Evolutionary conservation across 257 asterid genomes (phyloP).

Genomic region (Coffea canephora): DNA sequence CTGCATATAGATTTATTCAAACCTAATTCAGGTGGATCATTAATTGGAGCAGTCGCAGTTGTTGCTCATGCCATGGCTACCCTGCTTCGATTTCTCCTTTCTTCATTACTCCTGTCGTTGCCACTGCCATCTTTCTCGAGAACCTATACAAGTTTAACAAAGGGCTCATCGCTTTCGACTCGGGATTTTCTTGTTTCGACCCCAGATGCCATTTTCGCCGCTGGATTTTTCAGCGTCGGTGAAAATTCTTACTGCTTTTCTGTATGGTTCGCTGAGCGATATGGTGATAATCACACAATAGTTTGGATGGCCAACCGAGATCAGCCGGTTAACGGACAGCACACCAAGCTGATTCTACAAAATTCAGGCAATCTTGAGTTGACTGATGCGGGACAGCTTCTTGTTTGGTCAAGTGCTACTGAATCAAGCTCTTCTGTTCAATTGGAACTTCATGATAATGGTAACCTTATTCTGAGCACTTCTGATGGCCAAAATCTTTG

Average conservation of each 20-base stretch:
- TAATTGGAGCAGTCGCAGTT: neutral
- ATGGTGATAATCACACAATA: slow-evolving; percentile 16
- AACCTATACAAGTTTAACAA: slow-evolving; percentile 2
- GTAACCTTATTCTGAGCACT: slow-evolving; percentile 32
- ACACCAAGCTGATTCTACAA: slow-evolving; percentile 15
- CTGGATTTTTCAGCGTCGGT: slow-evolving; percentile 34
- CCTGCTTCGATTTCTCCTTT: slow-evolving; percentile 6
- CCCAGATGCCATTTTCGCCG: slow-evolving; percentile 20
- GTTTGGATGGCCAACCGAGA: slow-evolving; percentile 48
- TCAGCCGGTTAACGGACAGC: slow-evolving; percentile 26
- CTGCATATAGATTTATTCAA: neutral
- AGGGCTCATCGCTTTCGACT: slow-evolving; percentile 17
- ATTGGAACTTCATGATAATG: slow-evolving; percentile 25
- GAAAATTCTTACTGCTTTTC: slow-evolving; percentile 32
- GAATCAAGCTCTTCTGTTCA: neutral
- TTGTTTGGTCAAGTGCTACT: slow-evolving; percentile 27
- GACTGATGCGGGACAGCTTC: slow-evolving; percentile 25
- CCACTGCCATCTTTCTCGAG: slow-evolving; percentile 13
- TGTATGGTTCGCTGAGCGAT: slow-evolving; percentile 26
- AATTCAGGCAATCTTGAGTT: slow-evolving; percentile 29
- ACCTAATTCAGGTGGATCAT: neutral
- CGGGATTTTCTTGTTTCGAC: slow-evolving; percentile 18
- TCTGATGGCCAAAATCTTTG: slow-evolving; percentile 17
- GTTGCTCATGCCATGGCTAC: slow-evolving; percentile 2
- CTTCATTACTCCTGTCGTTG: neutral